Evolutionary conservation across 1,139 yeast species (phyloP).

Genomic region (Geotrichum aggregatum): DNA sequence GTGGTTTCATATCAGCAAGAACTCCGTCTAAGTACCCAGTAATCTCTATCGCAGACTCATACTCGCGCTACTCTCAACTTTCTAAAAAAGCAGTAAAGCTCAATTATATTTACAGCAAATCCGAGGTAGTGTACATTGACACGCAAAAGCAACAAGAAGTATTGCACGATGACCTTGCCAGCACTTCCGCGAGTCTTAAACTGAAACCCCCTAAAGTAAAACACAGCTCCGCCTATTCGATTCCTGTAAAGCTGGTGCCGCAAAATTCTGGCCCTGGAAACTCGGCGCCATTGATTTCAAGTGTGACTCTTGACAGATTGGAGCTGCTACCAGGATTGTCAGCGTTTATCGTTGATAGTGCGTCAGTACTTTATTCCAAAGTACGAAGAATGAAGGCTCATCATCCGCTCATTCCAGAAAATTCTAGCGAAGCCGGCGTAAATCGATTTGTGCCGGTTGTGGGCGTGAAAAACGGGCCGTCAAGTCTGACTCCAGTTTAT

Average conservation of each 20-base stretch:
- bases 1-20: neutral
- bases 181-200: neutral
- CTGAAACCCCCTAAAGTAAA: neutral
- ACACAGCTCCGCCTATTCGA: conserved; percentile 6
- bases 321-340: conserved; percentile 13
- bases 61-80: neutral
- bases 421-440: neutral
- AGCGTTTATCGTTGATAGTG: conserved; percentile 7
- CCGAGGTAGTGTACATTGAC: conserved; percentile 6
- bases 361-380: neutral
- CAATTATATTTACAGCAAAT: neutral
- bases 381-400: conserved; percentile 2
- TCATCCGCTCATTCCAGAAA: conserved; percentile 9
- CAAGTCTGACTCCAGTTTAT: conserved; percentile 8
- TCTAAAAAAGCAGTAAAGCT: neutral
- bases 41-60: neutral
- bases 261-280: neutral
- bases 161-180: neutral
- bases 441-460: neutral
- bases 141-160: conserved; percentile 1
- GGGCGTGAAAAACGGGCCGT: conserved; percentile 13
- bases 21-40: neutral
- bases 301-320: neutral
- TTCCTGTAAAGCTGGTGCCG: conserved; percentile 5
- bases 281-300: neutral